These are phyloP conservation scores for Endoconidiophora laricicola DNA, from an alignment of 2,329 filamentous ascomycete genomes.

Conservation along the genomic window DNA sequence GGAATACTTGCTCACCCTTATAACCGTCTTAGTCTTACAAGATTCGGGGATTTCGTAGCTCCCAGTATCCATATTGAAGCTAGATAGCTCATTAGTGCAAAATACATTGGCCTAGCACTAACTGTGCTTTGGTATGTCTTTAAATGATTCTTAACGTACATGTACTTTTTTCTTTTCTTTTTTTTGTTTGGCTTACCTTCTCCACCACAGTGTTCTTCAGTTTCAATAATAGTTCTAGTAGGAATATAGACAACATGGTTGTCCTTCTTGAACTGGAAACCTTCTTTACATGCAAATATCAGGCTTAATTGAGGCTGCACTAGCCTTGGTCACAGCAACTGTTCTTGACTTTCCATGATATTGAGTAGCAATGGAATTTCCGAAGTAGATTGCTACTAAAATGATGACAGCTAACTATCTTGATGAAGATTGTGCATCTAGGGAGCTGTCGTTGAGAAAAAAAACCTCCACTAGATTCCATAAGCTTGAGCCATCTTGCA, in stretches of 20 bases:
- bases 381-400: constrained; percentile 22
- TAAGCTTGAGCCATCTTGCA: constrained; percentile 25
- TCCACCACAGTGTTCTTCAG: constrained; percentile 19
- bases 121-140: constrained; percentile 24
- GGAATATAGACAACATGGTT: constrained; percentile 23
- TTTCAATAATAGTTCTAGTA: constrained; percentile 23
- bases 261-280: constrained; percentile 23
- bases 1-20: no score
- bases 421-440: constrained; percentile 24
- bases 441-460: constrained; percentile 24
- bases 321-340: constrained; percentile 22
- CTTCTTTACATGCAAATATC: constrained; percentile 26
- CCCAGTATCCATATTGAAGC: constrained; percentile 20
- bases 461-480: constrained; percentile 24
- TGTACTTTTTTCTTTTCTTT: constrained; percentile 22
- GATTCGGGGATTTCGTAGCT: no score
- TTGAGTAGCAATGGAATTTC: constrained; percentile 24
- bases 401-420: constrained; percentile 25
- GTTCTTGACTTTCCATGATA: constrained; percentile 26
- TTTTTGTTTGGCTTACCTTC: constrained; percentile 19
- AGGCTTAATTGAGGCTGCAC: constrained; percentile 25
- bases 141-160: constrained; percentile 19
- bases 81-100: constrained; percentile 25
- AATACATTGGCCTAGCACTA: constrained; percentile 22
- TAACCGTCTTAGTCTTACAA: no score